These are phyloP conservation scores for Chytriomyces hyalinus DNA, from an alignment of 192 early-diverging fungal species.

Conservation along the genomic window DNA sequence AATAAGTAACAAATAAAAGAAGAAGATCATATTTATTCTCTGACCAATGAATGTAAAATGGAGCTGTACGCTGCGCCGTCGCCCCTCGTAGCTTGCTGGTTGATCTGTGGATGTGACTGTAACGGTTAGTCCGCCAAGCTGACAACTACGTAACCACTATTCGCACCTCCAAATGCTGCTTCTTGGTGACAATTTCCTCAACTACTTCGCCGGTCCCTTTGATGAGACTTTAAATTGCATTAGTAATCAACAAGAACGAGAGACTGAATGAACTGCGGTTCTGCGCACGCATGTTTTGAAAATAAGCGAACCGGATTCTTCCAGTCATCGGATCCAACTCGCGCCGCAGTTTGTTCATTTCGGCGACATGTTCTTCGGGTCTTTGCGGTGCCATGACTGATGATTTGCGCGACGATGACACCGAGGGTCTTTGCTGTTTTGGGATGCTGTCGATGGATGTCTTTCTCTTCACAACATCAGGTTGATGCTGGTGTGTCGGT, in stretches of 20 bases:
- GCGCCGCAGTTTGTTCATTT: slow-evolving; percentile 6
- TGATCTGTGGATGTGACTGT: background rate
- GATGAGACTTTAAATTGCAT: slow-evolving; percentile 16
- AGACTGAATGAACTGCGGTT: background rate
- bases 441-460: no score
- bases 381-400: slow-evolving; percentile 18
- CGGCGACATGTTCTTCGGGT: slow-evolving; percentile 23
- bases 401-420: no score
- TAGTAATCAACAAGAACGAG: background rate
- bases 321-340: slow-evolving; percentile 28
- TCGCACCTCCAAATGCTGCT: slow-evolving; percentile 17
- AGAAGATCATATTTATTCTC: background rate
- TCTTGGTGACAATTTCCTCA: slow-evolving; percentile 30
- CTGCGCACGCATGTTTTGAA: no score
- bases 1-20: no score
- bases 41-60: slow-evolving; percentile 17
- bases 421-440: background rate
- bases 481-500: no score
- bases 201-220: slow-evolving; percentile 36
- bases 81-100: slow-evolving; percentile 30
- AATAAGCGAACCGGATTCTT: slow-evolving; percentile 3
- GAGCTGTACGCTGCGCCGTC: slow-evolving; percentile 9
- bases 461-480: no score
- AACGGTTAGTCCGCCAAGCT: no score
- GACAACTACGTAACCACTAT: background rate